A percentile compares a stretch with the other conserved stretches of the same genome.
These are phyloP conservation scores for Leccinum griseonigrum DNA, from an alignment of 1,284 basidiomycete genomes.

Conservation along the genomic window DNA sequence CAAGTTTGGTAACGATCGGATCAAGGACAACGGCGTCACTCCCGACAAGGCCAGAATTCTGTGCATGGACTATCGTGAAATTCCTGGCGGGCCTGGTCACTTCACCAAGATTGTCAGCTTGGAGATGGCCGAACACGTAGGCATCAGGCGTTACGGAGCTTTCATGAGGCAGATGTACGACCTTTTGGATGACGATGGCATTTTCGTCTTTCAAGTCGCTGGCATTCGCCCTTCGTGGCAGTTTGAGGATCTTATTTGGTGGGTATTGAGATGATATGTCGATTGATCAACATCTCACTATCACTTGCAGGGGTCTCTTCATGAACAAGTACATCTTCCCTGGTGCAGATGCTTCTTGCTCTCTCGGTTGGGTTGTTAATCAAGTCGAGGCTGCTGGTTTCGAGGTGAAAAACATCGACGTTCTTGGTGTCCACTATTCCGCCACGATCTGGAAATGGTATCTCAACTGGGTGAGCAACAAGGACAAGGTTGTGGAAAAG, in stretches of 20 bases:
- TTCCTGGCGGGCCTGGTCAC: conserved; percentile 75
- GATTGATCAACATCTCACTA: conserved; percentile 5
- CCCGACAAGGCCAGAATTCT: conserved; percentile 85
- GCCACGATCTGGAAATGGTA: conserved; percentile 95
- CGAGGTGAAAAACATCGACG: conserved; percentile 95
- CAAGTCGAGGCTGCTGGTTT: conserved; percentile 91
- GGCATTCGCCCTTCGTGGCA: conserved; percentile 95
- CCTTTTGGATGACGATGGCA: conserved; percentile 91
- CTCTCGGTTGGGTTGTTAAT: conserved; percentile 92
- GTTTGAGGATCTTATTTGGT: conserved; percentile 97
- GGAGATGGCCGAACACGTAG: conserved; percentile 99
- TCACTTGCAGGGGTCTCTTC: conserved; percentile 65
- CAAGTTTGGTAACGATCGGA: conserved; percentile 88
- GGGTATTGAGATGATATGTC: conserved; percentile 11
- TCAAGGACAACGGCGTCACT: conserved; percentile 77
- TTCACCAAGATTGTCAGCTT: conserved; percentile 96
- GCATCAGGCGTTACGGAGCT: conserved; percentile 86
- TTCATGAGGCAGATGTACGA: conserved; percentile 94
- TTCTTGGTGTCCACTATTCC: conserved; percentile 96
- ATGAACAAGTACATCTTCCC: conserved; percentile 99
- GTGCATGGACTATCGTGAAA: conserved; percentile 94
- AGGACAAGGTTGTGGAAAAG: conserved; percentile 82
- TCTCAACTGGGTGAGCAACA: conserved; percentile 91
- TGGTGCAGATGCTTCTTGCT: conserved; percentile 94
- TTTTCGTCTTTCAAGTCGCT: conserved; percentile 95